Conservation (phyloP, 148 eudicot genomes). For the Suaeda aralocaspica region DNA sequence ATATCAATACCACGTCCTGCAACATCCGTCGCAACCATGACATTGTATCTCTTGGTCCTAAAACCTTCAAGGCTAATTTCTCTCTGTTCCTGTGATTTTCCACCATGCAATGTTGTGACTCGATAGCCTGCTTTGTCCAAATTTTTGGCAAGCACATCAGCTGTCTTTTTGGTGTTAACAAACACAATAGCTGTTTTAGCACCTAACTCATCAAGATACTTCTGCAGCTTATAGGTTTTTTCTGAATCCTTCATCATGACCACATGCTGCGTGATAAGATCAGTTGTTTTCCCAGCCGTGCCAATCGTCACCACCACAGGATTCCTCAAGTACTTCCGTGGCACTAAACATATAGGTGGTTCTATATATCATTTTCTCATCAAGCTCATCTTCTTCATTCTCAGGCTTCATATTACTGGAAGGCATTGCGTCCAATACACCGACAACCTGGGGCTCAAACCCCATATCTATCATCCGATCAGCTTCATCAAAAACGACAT, state of each 20-base stretch:
- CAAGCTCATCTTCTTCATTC: constrained; percentile 84
- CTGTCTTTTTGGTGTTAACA: constrained; percentile 48
- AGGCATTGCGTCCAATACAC: constrained; percentile 83
- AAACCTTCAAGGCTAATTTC: constrained; percentile 61
- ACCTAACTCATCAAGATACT: constrained; percentile 60
- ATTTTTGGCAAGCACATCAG: constrained; percentile 39
- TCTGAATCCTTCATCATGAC: constrained; percentile 80
- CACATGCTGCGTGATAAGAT: constrained; percentile 68
- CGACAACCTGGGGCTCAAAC: constrained; percentile 73
- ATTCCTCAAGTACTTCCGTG: constrained; percentile 78
- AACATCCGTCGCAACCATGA: constrained; percentile 59
- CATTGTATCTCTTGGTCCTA: constrained; percentile 54
- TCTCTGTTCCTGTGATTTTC: constrained; percentile 60
- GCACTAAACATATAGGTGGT: constrained; percentile 90
- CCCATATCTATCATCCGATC: constrained; percentile 93
- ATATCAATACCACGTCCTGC: constrained; percentile 72
- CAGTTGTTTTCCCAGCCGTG: constrained; percentile 77
- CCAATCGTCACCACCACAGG: constrained; percentile 84
- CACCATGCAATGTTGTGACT: constrained; percentile 72
- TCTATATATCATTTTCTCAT: constrained; percentile 61
- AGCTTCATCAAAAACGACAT: constrained; percentile 84
- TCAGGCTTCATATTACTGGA: constrained; percentile 80
- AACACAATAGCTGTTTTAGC: constrained; percentile 65
- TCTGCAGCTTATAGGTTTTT: constrained; percentile 51
- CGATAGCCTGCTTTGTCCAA: constrained; percentile 51